These are phyloP conservation scores for Herpetospermum pedunculosum DNA, from an alignment of 306 rosid species.

Conservation along the genomic window DNA sequence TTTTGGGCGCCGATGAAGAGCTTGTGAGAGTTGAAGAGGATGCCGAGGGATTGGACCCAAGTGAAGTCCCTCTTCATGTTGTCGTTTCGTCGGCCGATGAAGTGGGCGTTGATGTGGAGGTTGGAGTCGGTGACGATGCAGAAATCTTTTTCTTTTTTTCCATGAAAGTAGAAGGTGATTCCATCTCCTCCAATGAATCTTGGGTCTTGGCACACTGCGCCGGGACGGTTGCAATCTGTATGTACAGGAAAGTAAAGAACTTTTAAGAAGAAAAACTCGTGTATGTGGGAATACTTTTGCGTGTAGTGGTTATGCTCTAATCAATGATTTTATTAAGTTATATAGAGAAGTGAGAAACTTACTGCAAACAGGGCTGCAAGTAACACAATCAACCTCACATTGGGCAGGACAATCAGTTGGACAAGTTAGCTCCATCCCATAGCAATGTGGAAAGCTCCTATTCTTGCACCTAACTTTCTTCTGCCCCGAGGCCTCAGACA, in stretches of 20 bases:
- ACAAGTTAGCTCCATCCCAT: slow-evolving; percentile 33
- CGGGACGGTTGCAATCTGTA: slow-evolving; percentile 29
- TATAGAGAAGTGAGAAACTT: slow-evolving; percentile 16
- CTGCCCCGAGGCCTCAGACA: background rate
- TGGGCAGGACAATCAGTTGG: slow-evolving; percentile 36
- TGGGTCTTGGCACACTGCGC: slow-evolving; percentile 39
- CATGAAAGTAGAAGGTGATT: slow-evolving; percentile 47
- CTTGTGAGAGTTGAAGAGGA: slow-evolving; percentile 37
- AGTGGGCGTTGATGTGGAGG: slow-evolving; percentile 60
- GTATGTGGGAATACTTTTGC: no score
- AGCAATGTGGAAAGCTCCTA: slow-evolving; percentile 28
- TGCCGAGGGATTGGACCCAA: slow-evolving; percentile 55
- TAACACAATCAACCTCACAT: slow-evolving; percentile 47
- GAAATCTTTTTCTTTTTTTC: slow-evolving; percentile 46
- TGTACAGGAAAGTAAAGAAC: background rate
- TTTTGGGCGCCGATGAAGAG: slow-evolving; percentile 36
- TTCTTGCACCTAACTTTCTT: slow-evolving; percentile 30
- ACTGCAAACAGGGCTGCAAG: slow-evolving; percentile 61
- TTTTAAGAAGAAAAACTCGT: no score
- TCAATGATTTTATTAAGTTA: background rate
- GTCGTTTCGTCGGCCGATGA: slow-evolving; percentile 40
- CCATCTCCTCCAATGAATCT: slow-evolving; percentile 25
- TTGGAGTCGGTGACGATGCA: slow-evolving; percentile 50
- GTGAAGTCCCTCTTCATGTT: slow-evolving; percentile 43
- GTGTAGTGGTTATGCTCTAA: no score